A percentile compares a stretch with the other conserved stretches of the same genome.
These are phyloP conservation scores for Suhomyces wounanorum DNA, from an alignment of 1,139 yeast genomes.

Conservation along the genomic window DNA sequence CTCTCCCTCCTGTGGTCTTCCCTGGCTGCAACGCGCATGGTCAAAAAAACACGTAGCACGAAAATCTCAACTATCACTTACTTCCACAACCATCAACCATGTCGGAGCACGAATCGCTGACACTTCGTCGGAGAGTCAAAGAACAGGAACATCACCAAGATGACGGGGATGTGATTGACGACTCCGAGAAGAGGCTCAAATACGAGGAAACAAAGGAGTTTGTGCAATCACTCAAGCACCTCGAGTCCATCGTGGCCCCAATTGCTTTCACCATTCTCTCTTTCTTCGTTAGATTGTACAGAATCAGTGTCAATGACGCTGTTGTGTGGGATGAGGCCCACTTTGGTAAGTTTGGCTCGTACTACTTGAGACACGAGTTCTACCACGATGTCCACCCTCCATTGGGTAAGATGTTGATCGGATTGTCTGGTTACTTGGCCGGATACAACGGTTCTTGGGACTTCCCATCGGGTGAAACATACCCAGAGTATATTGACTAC, in stretches of 20 bases:
- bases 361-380: conserved; percentile 87
- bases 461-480: conserved; percentile 82
- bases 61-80: conserved; percentile 1
- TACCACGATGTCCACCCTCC: conserved; percentile 99
- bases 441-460: conserved; percentile 96
- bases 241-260: conserved; percentile 47
- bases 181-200: conserved; percentile 27
- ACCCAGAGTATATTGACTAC: conserved; percentile 85
- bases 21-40: conserved; percentile 3
- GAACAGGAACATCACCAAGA: conserved; percentile 11
- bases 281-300: conserved; percentile 54
- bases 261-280: conserved; percentile 49
- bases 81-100: conserved; percentile 13
- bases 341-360: conserved; percentile 94
- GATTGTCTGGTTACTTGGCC: conserved; percentile 89
- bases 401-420: conserved; percentile 94
- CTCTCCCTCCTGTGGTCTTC: background rate
- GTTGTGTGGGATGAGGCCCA: conserved; percentile 72
- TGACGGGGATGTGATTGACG: conserved; percentile 16
- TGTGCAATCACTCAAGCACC: conserved; percentile 30
- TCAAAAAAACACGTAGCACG: conserved; percentile 8
- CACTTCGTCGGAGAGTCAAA: conserved; percentile 24
- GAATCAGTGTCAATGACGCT: conserved; percentile 49
- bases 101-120: conserved; percentile 32
- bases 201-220: conserved; percentile 36